A percentile compares a stretch with the other conserved stretches of the same genome.
Conservation (phyloP, 495 filamentous ascomycete species). For the Penicillium mononematosum region DNA sequence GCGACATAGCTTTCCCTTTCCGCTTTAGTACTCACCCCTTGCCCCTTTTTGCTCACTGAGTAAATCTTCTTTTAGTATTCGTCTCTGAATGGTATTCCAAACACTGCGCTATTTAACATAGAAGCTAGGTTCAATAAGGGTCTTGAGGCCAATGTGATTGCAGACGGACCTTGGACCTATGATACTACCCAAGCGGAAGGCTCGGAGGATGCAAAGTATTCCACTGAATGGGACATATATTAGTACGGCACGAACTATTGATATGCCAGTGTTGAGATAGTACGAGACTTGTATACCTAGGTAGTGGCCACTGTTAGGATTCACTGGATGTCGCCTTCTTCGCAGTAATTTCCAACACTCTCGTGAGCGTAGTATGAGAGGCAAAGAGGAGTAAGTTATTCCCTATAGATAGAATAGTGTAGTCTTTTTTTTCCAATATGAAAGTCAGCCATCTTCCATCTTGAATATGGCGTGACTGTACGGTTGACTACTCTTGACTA, state of each 20-base stretch:
- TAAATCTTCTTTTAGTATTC: no score
- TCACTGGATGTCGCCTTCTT: neutral
- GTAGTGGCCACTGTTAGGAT: neutral
- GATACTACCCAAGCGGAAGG: no score
- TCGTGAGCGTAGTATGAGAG: neutral
- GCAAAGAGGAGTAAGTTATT: neutral
- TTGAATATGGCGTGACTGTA: conserved; percentile 2
- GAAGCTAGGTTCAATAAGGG: no score
- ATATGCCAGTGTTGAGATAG: no score
- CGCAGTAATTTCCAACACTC: neutral
- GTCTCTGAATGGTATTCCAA: no score
- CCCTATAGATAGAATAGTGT: neutral
- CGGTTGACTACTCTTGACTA: neutral
- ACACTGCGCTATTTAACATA: no score
- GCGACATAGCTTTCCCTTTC: neutral
- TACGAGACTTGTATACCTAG: no score
- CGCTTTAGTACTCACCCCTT: conserved; percentile 5
- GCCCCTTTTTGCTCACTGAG: conserved; percentile 4
- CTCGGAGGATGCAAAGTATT: no score
- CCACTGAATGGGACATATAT: no score
- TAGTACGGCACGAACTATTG: no score
- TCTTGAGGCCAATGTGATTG: no score
- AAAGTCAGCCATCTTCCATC: neutral
- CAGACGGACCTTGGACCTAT: no score
- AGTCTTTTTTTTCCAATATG: neutral